Evolutionary conservation across 495 filamentous ascomycete genomes (phyloP).

Genomic region (Neurospora tetraspora): DNA sequence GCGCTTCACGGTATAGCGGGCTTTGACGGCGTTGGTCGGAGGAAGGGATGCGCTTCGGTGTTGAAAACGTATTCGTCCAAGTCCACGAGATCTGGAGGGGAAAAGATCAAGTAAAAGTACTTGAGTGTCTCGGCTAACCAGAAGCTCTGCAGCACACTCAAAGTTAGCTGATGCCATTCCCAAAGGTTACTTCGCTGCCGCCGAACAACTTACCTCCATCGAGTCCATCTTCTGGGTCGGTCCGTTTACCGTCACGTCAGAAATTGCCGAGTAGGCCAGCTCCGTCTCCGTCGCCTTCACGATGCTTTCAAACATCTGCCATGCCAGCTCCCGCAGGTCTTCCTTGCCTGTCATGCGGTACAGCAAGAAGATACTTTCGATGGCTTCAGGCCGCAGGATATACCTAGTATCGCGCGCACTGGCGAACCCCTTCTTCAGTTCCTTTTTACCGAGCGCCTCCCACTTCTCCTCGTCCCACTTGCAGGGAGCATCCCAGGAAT

Average conservation of each 20-base stretch:
- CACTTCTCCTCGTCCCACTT: conserved; percentile 25
- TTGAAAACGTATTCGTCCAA: conserved; percentile 72
- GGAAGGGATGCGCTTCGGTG: conserved; percentile 73
- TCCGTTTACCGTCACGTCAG: conserved; percentile 23
- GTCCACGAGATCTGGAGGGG: conserved; percentile 56
- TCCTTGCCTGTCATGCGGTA: conserved; percentile 48
- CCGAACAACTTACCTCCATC: conserved; percentile 40
- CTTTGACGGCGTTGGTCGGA: too few species aligned
- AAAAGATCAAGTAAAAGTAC: conserved; percentile 69
- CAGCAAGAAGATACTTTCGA: conserved; percentile 58
- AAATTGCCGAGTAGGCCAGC: conserved; percentile 38
- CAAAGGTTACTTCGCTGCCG: too few species aligned
- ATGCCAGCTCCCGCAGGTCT: conserved; percentile 43
- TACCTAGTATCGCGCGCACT: conserved; percentile 50
- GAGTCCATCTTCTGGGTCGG: conserved; percentile 25
- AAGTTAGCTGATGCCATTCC: too few species aligned
- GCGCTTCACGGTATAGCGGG: too few species aligned
- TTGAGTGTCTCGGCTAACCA: conserved; percentile 40
- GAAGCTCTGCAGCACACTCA: conserved; percentile 25
- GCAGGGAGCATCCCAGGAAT: conserved; percentile 19
- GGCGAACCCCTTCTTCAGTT: conserved; percentile 52
- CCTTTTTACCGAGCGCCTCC: too few species aligned
- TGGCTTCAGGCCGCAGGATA: conserved; percentile 58
- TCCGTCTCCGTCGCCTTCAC: conserved; percentile 33
- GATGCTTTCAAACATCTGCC: conserved; percentile 47